Evolutionary conservation across 2,329 filamentous ascomycete species (phyloP).

Genomic region (Alternaria tenuissima): DNA sequence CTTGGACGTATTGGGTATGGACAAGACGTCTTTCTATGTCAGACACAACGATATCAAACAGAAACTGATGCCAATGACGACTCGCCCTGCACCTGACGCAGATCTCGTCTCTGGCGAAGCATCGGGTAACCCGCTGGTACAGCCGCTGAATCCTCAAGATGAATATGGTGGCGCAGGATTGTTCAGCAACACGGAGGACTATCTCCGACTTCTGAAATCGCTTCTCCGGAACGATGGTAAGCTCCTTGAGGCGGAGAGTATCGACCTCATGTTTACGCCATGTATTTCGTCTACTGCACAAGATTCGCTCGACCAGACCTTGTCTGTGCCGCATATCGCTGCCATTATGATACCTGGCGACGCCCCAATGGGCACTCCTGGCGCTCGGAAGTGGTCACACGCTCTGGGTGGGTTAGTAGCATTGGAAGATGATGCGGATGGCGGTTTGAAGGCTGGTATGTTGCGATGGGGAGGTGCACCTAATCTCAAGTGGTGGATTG

Average conservation of each 20-base stretch:
- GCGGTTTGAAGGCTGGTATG: constrained; percentile 16
- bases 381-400: constrained; percentile 23
- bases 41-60: constrained; percentile 18
- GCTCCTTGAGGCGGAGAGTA: constrained; percentile 22
- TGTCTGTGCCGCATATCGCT: constrained; percentile 15
- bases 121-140: background rate
- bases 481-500: constrained; percentile 40
- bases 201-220: constrained; percentile 28
- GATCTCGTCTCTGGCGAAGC: constrained; percentile 13
- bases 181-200: constrained; percentile 30
- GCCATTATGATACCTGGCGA: constrained; percentile 26
- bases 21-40: constrained; percentile 31
- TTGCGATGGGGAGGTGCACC: constrained; percentile 35
- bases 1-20: constrained; percentile 33
- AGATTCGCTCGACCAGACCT: background rate
- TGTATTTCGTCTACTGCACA: constrained; percentile 4
- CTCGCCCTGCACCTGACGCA: constrained; percentile 14
- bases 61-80: constrained; percentile 27
- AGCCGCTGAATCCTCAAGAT: constrained; percentile 20
- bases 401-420: constrained; percentile 26
- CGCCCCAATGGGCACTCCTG: constrained; percentile 15
- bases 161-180: constrained; percentile 31
- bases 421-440: constrained; percentile 16
- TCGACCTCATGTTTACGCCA: constrained; percentile 25
- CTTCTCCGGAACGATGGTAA: constrained; percentile 28